Base-by-base conservation (phyloP, 1,284 basidiomycete species). In the Bondarzewia mesenterica region DNA sequence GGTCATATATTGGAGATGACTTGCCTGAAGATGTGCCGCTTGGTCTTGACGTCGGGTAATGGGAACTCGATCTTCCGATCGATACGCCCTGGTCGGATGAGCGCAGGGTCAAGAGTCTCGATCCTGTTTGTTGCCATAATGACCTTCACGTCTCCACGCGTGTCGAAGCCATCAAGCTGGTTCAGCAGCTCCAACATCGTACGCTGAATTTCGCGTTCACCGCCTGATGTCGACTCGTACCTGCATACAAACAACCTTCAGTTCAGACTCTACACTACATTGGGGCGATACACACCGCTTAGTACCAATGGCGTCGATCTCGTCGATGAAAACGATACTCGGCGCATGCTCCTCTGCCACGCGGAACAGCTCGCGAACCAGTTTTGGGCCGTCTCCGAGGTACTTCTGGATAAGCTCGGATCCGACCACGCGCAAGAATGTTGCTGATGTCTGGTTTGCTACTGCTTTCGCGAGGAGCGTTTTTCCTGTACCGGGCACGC, bases 401-500 rank as follows among this genome's bases (percentile, higher is more conserved):
- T 98, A 99, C 65, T 99, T 99, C 71, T 99, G 95, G 57, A 99
- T 98, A 44, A 99, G 82, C 64, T 99, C 96, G 6, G 93, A 97
- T 23, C 96, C 96, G 46, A 98, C 95, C 44, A 99, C 90, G 45
- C 95, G 93, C 52, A 99, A 70, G 80, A 99, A 99, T 1, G 95
- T 99, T 1, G 95, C 95, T 6, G 93, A 97, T 21, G 96, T 99
- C 70, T 99, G 95, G 66, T 99, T 98, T 38, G 96, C 96, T 14
- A 99, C 96, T 1, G 95, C 95, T 67, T 99, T 99, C 20, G 96
- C 95, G 2, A 99, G 81, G 1, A 99, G 78, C 0, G 96, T 99
- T 72, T 99, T 99, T 47, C 96, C 96, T 12, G 96, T 99, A 56
- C 96, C 96, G 1, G 96, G 96, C 5, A 95, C 94, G 61, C 96